Evolutionary conservation across 192 early-diverging fungal species (phyloP), one percentile per base, ranked within the genome.

Genomic region (Coemansia guatemalensis): DNA sequence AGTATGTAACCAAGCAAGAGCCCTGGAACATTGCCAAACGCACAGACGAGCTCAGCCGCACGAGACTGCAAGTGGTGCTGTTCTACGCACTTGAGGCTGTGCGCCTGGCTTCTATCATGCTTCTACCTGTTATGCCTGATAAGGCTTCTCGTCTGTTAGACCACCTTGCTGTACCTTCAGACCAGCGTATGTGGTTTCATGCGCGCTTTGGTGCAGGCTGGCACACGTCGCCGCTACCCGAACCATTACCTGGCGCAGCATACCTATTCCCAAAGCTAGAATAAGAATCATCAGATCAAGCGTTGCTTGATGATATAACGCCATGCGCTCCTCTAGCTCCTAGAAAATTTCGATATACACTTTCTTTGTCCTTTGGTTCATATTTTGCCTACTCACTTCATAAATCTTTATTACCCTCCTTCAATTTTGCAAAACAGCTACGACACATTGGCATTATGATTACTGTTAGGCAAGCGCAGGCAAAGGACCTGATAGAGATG

Each of bases 61-160:
- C 71, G 12, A 74, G 84, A 33, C 53, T 95, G 18, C 82, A 88
- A 20, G 79, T 71, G 18, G 83, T 89, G 0, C 72, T 99, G 27
- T 92, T 87, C 80, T 84, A 88, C 55, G 75, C 90, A 5, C 74
- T 90, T 39, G 94, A 96, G 71, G 82, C 92, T 0, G 83, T 86
- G 26, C 85, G 95, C 9, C 53, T 93, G 24, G 82, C 88, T 3
- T 88, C 80, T 14, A 77, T 96, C 27, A 66, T 95, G 39, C 73
- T 97, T 49, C 88, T 90, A 65, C 92, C 93, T 6, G 84, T 95
- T 20, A 93, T 97, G 88, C 96, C 96, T 8, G 71, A 73, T 1
- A 95, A 93, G 69, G 82, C 87, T 47, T 62, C 59, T 1, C 60
- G 64, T 48, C 71, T 98, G 48, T 71, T 98, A 60, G 83, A 90